Conservation (phyloP, 805 yeast species). For the Cyberlindnera subsufficiens region DNA sequence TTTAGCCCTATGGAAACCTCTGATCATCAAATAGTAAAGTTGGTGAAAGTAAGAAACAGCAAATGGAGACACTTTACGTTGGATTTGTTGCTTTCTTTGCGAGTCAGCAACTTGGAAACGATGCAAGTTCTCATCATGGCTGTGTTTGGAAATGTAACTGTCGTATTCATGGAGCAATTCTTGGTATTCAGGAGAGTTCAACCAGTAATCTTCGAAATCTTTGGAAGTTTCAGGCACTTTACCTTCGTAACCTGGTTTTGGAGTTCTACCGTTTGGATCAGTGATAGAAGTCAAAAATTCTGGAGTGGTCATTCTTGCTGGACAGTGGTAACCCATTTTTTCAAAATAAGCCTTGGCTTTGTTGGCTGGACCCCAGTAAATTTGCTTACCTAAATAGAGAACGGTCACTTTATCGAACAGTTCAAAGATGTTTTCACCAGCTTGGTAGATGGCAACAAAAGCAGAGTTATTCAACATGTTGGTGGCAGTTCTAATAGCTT, state of each 20-base stretch:
- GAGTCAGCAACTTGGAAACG: constrained; percentile 15
- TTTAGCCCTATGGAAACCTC: constrained; percentile 40
- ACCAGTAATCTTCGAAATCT: constrained; percentile 50
- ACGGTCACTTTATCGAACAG: constrained; percentile 48
- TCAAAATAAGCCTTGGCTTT: constrained; percentile 43
- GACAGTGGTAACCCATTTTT: constrained; percentile 52
- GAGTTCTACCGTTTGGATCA: constrained; percentile 45
- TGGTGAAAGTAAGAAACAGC: constrained; percentile 41
- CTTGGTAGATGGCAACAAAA: constrained; percentile 56
- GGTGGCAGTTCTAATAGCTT: constrained; percentile 49
- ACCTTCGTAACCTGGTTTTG: constrained; percentile 36
- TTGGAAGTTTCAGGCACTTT: constrained; percentile 46
- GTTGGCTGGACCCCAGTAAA: constrained; percentile 42
- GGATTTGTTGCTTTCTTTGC: too few species aligned
- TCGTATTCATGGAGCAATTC: constrained; percentile 8
- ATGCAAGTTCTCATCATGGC: constrained; percentile 32
- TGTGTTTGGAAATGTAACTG: constrained; percentile 1
- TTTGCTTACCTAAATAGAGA: constrained; percentile 51
- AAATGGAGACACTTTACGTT: too few species aligned
- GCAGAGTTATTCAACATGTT: constrained; percentile 44
- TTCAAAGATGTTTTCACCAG: constrained; percentile 50
- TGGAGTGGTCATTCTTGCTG: constrained; percentile 53
- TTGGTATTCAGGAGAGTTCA: constrained; percentile 35
- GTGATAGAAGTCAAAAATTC: constrained; percentile 54
- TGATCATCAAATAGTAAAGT: constrained; percentile 31